Evolutionary conservation across 2,329 filamentous ascomycete species (phyloP).

Genomic region (Alternaria panax): DNA sequence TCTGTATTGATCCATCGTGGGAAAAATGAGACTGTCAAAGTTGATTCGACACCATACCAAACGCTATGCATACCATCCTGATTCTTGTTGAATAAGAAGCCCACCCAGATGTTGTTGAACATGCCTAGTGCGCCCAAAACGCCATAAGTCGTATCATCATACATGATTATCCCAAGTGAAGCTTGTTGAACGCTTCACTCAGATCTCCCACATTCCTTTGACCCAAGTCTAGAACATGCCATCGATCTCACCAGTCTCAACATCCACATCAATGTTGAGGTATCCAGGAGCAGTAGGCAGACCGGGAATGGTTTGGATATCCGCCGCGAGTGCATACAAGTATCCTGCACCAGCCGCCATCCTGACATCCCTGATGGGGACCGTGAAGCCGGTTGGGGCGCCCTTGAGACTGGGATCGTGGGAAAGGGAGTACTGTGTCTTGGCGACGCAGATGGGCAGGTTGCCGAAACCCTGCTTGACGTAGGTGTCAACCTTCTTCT

Average conservation of each 20-base stretch:
- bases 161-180: constrained; percentile 2
- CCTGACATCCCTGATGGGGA: constrained; percentile 92
- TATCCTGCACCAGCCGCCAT: constrained; percentile 88
- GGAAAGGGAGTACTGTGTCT: constrained; percentile 96
- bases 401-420: constrained; percentile 95
- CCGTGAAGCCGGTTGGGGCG: constrained; percentile 90
- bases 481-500: constrained; percentile 96
- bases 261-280: constrained; percentile 81
- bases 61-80: not conserved
- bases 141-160: constrained; percentile 6
- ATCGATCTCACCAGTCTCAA: constrained; percentile 61
- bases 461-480: constrained; percentile 90
- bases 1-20: not conserved
- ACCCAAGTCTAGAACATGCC: constrained; percentile 78
- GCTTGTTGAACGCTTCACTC: constrained; percentile 16
- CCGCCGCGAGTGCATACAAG: constrained; percentile 87
- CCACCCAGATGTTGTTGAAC: constrained; percentile 5
- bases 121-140: constrained; percentile 8
- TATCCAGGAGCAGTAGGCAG: constrained; percentile 95
- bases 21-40: not conserved
- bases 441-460: constrained; percentile 94
- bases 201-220: not conserved
- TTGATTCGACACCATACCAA: constrained; percentile 9
- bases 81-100: constrained; percentile 6
- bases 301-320: constrained; percentile 98